Conservation (phyloP, 1,139 yeast genomes). For the Zygosaccharomyces pseudobailii region DNA sequence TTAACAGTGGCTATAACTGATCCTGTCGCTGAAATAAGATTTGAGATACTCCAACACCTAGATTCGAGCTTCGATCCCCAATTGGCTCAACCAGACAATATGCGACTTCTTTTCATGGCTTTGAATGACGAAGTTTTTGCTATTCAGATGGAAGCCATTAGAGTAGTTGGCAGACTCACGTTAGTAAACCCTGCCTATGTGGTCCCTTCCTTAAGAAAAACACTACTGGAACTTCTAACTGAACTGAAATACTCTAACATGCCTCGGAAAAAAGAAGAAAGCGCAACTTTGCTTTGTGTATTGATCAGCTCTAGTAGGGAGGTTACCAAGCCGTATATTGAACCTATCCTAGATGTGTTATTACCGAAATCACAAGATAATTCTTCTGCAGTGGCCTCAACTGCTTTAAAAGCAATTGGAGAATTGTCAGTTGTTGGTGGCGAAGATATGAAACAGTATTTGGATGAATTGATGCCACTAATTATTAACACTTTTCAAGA, state of each 20-base stretch:
- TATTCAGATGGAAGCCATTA: slow-evolving; percentile 75
- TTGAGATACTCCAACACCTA: slow-evolving; percentile 69
- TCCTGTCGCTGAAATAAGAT: slow-evolving; percentile 74
- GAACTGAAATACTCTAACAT: slow-evolving; percentile 75
- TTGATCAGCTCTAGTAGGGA: slow-evolving; percentile 75
- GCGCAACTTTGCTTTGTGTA: slow-evolving; percentile 69
- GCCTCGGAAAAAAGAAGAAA: slow-evolving; percentile 79
- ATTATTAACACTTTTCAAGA: slow-evolving; percentile 86
- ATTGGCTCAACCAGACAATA: slow-evolving; percentile 88
- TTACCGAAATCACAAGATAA: slow-evolving; percentile 71
- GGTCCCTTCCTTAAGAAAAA: slow-evolving; percentile 84
- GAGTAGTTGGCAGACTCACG: slow-evolving; percentile 77
- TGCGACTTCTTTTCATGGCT: slow-evolving; percentile 77
- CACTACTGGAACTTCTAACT: slow-evolving; percentile 78
- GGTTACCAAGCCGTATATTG: slow-evolving; percentile 81
- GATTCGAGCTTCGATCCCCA: slow-evolving; percentile 84
- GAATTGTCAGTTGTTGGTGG: slow-evolving; percentile 87
- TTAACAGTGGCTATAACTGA: slow-evolving; percentile 88
- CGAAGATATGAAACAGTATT: slow-evolving; percentile 69
- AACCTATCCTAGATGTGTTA: slow-evolving; percentile 80
- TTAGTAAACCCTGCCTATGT: slow-evolving; percentile 91
- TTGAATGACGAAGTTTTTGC: slow-evolving; percentile 85
- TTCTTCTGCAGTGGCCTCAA: slow-evolving; percentile 76
- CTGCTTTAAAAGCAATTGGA: slow-evolving; percentile 85
- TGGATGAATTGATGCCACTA: slow-evolving; percentile 77